phyloP scores from a whole-genome alignment of 495 filamentous ascomycete species.

The Hyaloscypha bicolor region DNA sequence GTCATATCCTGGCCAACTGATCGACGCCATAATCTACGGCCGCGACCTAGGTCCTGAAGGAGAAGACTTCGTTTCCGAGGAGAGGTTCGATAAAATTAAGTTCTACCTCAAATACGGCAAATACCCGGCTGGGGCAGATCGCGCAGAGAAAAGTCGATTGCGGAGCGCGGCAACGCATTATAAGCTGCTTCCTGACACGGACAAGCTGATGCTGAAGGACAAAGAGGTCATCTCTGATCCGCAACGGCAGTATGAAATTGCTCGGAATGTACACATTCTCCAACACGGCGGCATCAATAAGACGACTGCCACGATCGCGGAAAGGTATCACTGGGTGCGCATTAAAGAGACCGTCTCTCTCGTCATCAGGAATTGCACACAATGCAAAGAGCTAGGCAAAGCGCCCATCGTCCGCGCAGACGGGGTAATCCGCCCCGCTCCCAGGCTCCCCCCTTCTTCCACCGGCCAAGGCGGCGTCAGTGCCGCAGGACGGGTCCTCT shows the following conservation, averaged over 20 bases:
- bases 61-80: slow-evolving; percentile 90
- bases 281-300: slow-evolving; percentile 98
- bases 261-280: slow-evolving; percentile 66
- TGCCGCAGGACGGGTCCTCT: slow-evolving; percentile 26
- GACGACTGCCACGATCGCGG: slow-evolving; percentile 90
- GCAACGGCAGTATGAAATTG: slow-evolving; percentile 89
- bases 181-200: slow-evolving; percentile 70
- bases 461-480: slow-evolving; percentile 22
- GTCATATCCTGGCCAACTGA: slow-evolving; percentile 74
- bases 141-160: slow-evolving; percentile 92
- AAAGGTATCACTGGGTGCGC: slow-evolving; percentile 96
- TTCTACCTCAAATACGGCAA: slow-evolving; percentile 95
- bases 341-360: slow-evolving; percentile 97
- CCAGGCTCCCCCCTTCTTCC: background rate
- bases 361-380: slow-evolving; percentile 87
- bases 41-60: slow-evolving; percentile 76
- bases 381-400: slow-evolving; percentile 85
- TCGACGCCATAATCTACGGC: slow-evolving; percentile 97
- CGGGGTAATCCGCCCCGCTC: slow-evolving; percentile 24
- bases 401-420: slow-evolving; percentile 43
- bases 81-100: slow-evolving; percentile 97
- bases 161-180: slow-evolving; percentile 95
- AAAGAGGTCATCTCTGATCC: slow-evolving; percentile 96
- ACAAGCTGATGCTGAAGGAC: slow-evolving; percentile 92
- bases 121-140: slow-evolving; percentile 91